Base-by-base conservation (phyloP, 371 early-diverging fungal species). In the Apophysomyces trapeziformis region DNA sequence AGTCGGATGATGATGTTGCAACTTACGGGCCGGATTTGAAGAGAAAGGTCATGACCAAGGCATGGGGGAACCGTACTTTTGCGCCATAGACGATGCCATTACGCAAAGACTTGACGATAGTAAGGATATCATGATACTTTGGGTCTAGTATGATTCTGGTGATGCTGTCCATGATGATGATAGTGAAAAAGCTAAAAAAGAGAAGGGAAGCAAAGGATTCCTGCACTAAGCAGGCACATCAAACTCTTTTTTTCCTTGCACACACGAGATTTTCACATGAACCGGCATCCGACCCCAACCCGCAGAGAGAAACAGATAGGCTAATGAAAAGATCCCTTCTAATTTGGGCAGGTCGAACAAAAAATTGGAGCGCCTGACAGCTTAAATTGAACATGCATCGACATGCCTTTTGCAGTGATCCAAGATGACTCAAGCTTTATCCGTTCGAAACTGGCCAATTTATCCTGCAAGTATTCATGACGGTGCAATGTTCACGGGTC, bases 51-150 rank as follows among this genome's bases (percentile, higher is more conserved):
- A 98, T 98, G 64, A 98, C 97, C 0, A 98, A 79, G 11, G 99
- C 99, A 78, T 98, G 98, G 32, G 99, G 99, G 68, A 98, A 97
- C 50, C 99, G 84, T 58, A 98, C 91, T 77, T 97, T 96, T 43
- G 96, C 91, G 46, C 99, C 98, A 71, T 98, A 98, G 8, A 98
- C 97, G 56, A 95, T 86, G 67, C 99, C 99, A 76, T 96, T 98
- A 58, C 99, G 90, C 69, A 94, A 92, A 9, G 95, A 97, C 78
- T 98, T 98, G 60, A 97, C 77, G 61, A 98, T 89, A 38, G 94
- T 78, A 43, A 98, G 83, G 1, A 93, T 26, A 68, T 94, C 93
- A 74, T 93, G 95, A 75, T 91, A 85, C 63, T 82, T 79, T 5
- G 94, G 93, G 70, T 90, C 83, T 65, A 88, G 82, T 35, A 88